Conservation (phyloP, 441 rosid genomes). For the Hura crepitans region DNA sequence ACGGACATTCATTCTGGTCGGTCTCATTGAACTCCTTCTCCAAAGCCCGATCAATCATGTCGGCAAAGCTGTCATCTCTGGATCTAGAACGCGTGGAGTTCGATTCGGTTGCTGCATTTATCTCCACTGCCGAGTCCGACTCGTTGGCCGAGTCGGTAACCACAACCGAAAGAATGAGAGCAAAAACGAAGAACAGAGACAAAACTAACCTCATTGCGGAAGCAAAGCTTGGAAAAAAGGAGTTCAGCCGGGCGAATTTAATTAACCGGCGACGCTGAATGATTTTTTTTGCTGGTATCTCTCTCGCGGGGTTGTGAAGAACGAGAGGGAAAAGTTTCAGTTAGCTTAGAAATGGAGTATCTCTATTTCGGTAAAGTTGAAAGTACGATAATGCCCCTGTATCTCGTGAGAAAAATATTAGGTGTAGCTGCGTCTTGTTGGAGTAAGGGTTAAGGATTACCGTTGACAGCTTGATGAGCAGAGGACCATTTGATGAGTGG, state of each 20-base stretch:
- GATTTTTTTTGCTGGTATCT: conserved; percentile 15
- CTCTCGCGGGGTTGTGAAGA: conserved; percentile 16
- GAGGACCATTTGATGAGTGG: background rate
- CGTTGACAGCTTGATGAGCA: background rate
- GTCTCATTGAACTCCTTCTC: conserved; percentile 93
- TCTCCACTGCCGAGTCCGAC: conserved; percentile 38
- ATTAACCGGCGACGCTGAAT: background rate
- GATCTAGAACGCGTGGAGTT: conserved; percentile 55
- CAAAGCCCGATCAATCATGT: conserved; percentile 88
- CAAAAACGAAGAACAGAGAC: conserved; percentile 32
- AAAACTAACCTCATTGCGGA: conserved; percentile 37
- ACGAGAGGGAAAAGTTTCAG: conserved; percentile 22
- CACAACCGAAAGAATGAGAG: conserved; percentile 39
- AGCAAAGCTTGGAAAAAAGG: background rate
- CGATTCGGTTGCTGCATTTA: conserved; percentile 52
- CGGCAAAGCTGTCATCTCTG: conserved; percentile 76
- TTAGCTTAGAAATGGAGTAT: conserved; percentile 17
- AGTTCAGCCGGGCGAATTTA: conserved; percentile 3
- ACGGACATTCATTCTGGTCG: conserved; percentile 70
- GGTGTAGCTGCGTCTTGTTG: background rate
- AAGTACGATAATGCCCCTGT: background rate
- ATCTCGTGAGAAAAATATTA: background rate
- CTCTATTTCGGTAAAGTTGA: background rate
- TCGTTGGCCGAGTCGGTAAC: conserved; percentile 30
- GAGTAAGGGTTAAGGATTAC: background rate